These are phyloP conservation scores for Cyberlindnera meyerae DNA, from an alignment of 805 yeast species.

Conservation along the genomic window DNA sequence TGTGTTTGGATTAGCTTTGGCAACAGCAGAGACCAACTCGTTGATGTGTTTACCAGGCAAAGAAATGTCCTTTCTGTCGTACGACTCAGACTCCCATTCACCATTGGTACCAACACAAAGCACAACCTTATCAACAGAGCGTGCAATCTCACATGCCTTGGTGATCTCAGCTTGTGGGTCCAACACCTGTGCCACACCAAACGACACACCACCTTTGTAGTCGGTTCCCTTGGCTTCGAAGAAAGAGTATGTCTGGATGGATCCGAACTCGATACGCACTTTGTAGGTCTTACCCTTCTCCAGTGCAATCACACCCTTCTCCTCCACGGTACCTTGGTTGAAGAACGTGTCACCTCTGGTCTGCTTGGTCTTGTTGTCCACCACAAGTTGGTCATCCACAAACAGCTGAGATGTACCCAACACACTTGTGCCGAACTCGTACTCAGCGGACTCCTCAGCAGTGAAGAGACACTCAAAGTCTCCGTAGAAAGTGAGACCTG, in stretches of 20 bases:
- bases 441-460: conserved; percentile 42
- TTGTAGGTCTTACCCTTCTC: conserved; percentile 40
- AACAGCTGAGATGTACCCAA: conserved; percentile 51
- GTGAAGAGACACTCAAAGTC: conserved; percentile 39
- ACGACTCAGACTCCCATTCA: conserved; percentile 61
- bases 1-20: conserved; percentile 44
- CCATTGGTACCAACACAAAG: conserved; percentile 45
- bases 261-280: conserved; percentile 43
- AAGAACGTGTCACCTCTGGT: conserved; percentile 43
- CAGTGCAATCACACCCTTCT: conserved; percentile 30
- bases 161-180: conserved; percentile 28
- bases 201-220: conserved; percentile 25
- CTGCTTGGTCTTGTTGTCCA: conserved; percentile 50
- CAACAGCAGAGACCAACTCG: conserved; percentile 41
- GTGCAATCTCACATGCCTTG: conserved; percentile 44
- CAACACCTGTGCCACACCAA: conserved; percentile 29
- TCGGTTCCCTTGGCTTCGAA: conserved; percentile 13
- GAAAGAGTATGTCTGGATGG: conserved; percentile 33
- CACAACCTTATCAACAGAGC: conserved; percentile 46
- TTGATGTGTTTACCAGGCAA: conserved; percentile 47
- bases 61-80: conserved; percentile 46
- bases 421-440: conserved; percentile 46
- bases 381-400: conserved; percentile 44
- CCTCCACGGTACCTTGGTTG: conserved; percentile 51
- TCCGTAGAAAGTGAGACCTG: conserved; percentile 33